Evolutionary conservation across 306 rosid species (phyloP).

Genomic region (Bauhinia variegata): DNA sequence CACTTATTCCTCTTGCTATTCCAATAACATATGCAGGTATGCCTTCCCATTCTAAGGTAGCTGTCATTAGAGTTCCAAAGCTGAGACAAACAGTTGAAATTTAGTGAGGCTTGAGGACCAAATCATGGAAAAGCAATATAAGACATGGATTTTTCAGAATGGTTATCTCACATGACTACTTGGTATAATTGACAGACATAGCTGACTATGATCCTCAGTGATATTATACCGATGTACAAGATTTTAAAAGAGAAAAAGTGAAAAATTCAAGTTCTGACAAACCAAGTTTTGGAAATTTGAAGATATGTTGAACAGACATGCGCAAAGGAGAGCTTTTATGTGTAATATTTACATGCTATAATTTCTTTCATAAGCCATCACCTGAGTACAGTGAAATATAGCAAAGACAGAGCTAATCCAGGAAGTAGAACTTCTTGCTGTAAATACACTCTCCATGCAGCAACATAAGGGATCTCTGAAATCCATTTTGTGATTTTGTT

Average conservation of each 20-base stretch:
- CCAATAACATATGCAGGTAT: constrained; percentile 78
- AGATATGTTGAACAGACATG: constrained; percentile 1
- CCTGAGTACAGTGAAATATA: constrained; percentile 91
- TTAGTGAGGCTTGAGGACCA: constrained; percentile 25
- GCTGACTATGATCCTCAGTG: neutral
- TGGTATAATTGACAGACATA: neutral
- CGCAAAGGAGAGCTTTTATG: neutral
- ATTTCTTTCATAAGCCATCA: constrained; percentile 30
- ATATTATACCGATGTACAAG: neutral
- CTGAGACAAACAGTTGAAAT: constrained; percentile 43
- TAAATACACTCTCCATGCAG: constrained; percentile 75
- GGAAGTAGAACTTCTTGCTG: constrained; percentile 79
- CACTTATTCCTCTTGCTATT: constrained; percentile 73
- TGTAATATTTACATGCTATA: constrained; percentile 5
- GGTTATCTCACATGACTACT: neutral
- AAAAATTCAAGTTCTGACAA: neutral
- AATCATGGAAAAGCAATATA: constrained; percentile 17
- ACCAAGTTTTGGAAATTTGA: neutral
- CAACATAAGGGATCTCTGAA: constrained; percentile 55
- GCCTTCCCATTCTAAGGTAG: constrained; percentile 85
- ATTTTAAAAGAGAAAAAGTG: constrained; percentile 6
- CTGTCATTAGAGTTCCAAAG: constrained; percentile 95
- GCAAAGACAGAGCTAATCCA: constrained; percentile 78
- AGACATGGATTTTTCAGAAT: neutral
- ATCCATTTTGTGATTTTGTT: constrained; percentile 35